These are phyloP conservation scores for Iberis pinnata DNA, from an alignment of 345 rosid species.

Conservation along the genomic window DNA sequence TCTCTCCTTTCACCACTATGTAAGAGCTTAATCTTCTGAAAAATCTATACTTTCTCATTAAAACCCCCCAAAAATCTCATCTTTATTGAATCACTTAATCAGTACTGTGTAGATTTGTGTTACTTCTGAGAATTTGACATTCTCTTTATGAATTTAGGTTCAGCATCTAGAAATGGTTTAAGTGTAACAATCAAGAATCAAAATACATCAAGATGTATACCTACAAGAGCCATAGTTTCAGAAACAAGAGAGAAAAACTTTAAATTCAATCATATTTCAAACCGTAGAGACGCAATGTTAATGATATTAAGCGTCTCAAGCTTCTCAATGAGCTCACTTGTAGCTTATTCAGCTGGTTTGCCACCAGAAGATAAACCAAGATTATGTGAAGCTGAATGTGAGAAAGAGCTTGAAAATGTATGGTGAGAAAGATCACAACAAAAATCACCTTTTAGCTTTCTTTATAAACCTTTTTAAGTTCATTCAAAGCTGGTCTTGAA, in stretches of 20 bases:
- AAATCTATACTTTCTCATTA: too few species aligned
- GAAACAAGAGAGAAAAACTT: slow-evolving; percentile 23
- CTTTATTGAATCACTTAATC: background rate
- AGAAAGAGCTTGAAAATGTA: slow-evolving; percentile 98
- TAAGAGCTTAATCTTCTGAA: slow-evolving; percentile 15
- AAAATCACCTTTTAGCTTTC: slow-evolving; percentile 22
- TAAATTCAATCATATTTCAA: slow-evolving; percentile 17
- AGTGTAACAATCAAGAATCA: slow-evolving; percentile 18
- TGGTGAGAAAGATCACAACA: slow-evolving; percentile 74
- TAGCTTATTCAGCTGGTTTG: slow-evolving; percentile 60
- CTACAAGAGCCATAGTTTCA: slow-evolving; percentile 29
- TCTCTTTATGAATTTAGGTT: slow-evolving; percentile 29
- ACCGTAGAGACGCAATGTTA: slow-evolving; percentile 56
- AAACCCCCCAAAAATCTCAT: slow-evolving; percentile 1
- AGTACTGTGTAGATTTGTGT: background rate
- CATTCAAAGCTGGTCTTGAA: too few species aligned
- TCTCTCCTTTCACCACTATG: slow-evolving; percentile 53
- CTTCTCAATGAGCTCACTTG: slow-evolving; percentile 30
- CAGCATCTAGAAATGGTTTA: slow-evolving; percentile 28
- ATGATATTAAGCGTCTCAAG: slow-evolving; percentile 46
- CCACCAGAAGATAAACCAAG: slow-evolving; percentile 83
- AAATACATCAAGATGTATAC: slow-evolving; percentile 26
- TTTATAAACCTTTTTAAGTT: too few species aligned
- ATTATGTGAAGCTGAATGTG: slow-evolving; percentile 67
- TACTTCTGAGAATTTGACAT: slow-evolving; percentile 5